Conservation (phyloP, 2,329 filamentous ascomycete genomes). For the Phaeosphaeriaceae sp. region DNA sequence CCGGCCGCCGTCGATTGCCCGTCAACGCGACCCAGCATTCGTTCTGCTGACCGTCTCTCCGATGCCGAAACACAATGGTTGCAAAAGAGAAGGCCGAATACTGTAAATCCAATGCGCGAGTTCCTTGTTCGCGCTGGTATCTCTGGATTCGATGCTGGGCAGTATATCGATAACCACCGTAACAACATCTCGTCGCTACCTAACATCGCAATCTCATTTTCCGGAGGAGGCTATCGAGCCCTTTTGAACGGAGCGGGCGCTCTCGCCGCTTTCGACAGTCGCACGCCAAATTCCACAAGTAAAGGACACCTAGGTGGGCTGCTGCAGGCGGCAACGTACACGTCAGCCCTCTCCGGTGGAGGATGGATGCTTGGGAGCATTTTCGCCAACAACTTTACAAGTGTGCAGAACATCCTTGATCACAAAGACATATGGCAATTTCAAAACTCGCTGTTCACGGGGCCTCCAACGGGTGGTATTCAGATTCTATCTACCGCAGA, state of each 20-base stretch:
- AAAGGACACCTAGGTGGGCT: constrained; percentile 78
- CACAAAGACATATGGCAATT: constrained; percentile 67
- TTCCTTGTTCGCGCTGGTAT: constrained; percentile 78
- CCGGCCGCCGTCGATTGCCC: constrained; percentile 75
- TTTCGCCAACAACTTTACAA: constrained; percentile 79
- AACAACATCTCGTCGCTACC: constrained; percentile 65
- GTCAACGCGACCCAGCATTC: constrained; percentile 70
- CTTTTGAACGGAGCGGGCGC: constrained; percentile 83
- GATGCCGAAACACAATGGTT: constrained; percentile 78
- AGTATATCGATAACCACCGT: constrained; percentile 70
- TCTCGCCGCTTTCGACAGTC: constrained; percentile 77
- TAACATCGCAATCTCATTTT: constrained; percentile 78
- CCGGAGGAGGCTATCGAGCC: constrained; percentile 87
- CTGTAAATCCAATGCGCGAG: constrained; percentile 75
- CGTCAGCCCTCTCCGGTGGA: constrained; percentile 82
- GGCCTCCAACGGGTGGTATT: constrained; percentile 59
- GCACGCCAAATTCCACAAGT: constrained; percentile 68
- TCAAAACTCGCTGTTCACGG: constrained; percentile 66
- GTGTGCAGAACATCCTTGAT: constrained; percentile 64
- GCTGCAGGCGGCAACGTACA: constrained; percentile 80
- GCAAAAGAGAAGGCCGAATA: constrained; percentile 72
- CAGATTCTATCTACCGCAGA: constrained; percentile 62
- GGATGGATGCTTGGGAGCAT: constrained; percentile 86
- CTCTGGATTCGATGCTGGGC: constrained; percentile 74
- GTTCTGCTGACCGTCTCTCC: constrained; percentile 69